Evolutionary conservation across 139 green algal species (phyloP), one percentile per base, ranked within the genome.

Genomic region (Zygnema cylindricum): DNA sequence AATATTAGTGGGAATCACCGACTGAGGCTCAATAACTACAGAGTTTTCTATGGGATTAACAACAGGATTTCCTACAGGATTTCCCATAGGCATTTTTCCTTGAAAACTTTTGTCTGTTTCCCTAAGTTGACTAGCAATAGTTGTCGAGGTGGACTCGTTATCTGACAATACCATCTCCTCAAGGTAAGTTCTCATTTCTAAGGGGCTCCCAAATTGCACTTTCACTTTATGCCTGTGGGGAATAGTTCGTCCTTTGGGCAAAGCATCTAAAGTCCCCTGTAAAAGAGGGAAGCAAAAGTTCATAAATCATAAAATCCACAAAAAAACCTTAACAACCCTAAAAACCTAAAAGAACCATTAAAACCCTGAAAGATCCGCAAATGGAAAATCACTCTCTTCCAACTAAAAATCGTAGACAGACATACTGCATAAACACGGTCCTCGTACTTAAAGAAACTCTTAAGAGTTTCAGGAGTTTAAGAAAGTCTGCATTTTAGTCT

Each of bases 181-280:
- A 23, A 86, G 3, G 36, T 76, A 86, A 16, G 39, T 25, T 1
- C 30, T 43, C 22, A 86, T 77, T 1, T 77, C 35, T 1, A 86
- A 7, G 39, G 79, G 33, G 33, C 2, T 2, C 21, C 35, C 79
- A 75, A 86, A 86, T 32, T 3, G 1, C 3, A 86, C 79, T 16
- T 79, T 32, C 1, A 86, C 40, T 16, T 40, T 79, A 32, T 86
- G 79, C n/a, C 79, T 41, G 2, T 77, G 38, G 22, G 79, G 79
- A 2, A 86, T 32, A 69, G 49, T 77, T 2, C 41, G 38, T 7
- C 79, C 79, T 40, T 86, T 86, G 33, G 79, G 79, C 39, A 86
- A 75, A 2, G 33, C 32, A 38, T 77, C 33, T 32, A 86, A 2
- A 25, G 79, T 86, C 3, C 79, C 79, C 79, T 86, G 79, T 32